A percentile compares a stretch with the other conserved stretches of the same genome.
These are phyloP conservation scores for Intubia oerlemansii DNA, from an alignment of 2,329 filamentous ascomycete species.

Conservation along the genomic window DNA sequence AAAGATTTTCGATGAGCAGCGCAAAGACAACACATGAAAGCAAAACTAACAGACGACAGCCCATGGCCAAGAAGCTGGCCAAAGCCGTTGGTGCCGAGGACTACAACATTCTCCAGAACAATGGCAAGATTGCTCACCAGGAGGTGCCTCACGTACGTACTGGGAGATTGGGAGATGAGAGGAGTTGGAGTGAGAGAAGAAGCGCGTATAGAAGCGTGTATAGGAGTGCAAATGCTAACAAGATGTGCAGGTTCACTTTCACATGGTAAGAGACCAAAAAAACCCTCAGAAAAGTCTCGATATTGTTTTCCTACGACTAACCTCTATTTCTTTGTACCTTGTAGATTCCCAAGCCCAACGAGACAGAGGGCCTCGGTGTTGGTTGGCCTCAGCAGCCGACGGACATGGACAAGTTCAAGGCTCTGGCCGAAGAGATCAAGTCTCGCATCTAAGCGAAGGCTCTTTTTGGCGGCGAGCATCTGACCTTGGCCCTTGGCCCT, in stretches of 20 bases:
- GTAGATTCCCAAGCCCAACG: conserved; percentile 84
- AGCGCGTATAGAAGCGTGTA: no score
- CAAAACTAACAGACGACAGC: no score
- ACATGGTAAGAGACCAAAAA: conserved; percentile 71
- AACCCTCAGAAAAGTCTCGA: no score
- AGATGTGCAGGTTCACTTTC: conserved; percentile 62
- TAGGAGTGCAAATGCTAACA: conserved; percentile 1
- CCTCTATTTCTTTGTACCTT: background rate
- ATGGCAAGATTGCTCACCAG: conserved; percentile 80
- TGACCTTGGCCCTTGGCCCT: background rate
- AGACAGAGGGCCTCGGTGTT: conserved; percentile 49
- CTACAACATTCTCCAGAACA: conserved; percentile 95
- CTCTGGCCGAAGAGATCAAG: conserved; percentile 65
- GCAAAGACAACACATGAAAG: no score
- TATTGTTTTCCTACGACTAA: no score
- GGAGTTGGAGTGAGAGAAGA: no score
- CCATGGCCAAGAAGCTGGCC: conserved; percentile 73
- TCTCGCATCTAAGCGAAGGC: conserved; percentile 73
- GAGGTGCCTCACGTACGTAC: conserved; percentile 66
- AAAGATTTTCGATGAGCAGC: no score
- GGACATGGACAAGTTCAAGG: conserved; percentile 70
- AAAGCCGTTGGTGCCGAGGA: conserved; percentile 52
- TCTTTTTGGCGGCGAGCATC: background rate
- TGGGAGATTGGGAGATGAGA: no score
- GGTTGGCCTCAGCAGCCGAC: conserved; percentile 55